Base-by-base conservation (phyloP, 2,329 filamentous ascomycete genomes). In the Neurospora sp. region DNA sequence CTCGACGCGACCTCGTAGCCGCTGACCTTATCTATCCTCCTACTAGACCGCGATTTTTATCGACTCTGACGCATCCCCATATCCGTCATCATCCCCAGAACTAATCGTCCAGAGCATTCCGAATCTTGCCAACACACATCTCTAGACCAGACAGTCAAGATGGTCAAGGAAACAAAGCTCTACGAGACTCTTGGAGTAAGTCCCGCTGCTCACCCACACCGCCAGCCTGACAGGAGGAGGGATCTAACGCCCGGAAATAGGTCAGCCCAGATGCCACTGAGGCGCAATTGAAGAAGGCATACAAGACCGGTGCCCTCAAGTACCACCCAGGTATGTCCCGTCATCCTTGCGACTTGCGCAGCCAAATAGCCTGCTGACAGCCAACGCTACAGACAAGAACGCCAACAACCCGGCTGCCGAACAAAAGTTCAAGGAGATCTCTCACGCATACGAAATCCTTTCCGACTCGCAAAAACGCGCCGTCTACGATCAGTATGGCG, bases 351-450 rank as follows among this genome's bases (percentile, higher is more conserved):
- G 12, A 37, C n/a, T 28, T 57, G 28, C 17, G 66, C 73, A 57
- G 73, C 67, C n/a, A 43, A 8, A 19, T 28, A 11, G 23, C 6
- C 36, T 57, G 15, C 37, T 23, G 11, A 62, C 52, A 17, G 12
- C 12, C 12, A 8, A 62, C 23, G 6, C 23, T 67, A 46, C 75
- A 96, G 95, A 99, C 83, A 99, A 99, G 87, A 99, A 99, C 82
- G 89, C 91, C 74, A 89, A 96, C 84, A 96, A 97, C 84, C 93
- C 94, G 52, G 91, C 90, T 36, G 94, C 96, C 68, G 93, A 95
- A 76, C 93, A 97, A 72, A 99, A 97, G 83, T 99, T 99, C 90
- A 98, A 99, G 85, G 94, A 97, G 77, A 87, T 97, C 72, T 97
- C 93, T 74, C 91, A 95, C 79, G 96, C 96, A 72, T 99, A 98